phyloP scores from a whole-genome alignment of 2,329 filamentous ascomycete genomes.

The Blastomyces emzantsi region DNA sequence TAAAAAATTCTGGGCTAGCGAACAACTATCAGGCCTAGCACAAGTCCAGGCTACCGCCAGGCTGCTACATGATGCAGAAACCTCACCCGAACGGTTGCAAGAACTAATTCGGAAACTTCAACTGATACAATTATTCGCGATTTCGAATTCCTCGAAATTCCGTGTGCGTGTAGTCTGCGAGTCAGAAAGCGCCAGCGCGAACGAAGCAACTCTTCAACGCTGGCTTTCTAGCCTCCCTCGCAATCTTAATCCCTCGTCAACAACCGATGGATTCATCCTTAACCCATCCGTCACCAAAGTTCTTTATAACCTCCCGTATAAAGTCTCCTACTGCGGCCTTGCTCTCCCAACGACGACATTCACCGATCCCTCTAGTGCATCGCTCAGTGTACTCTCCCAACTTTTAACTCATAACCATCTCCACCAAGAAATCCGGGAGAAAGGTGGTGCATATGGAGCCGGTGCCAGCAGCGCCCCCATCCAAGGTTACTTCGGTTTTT shows the following conservation, averaged over 20 bases:
- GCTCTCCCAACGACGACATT: constrained; percentile 80
- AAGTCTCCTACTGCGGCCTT: constrained; percentile 88
- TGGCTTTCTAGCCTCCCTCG: constrained; percentile 59
- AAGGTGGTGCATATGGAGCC: constrained; percentile 91
- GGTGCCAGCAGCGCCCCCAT: constrained; percentile 74
- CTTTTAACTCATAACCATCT: constrained; percentile 93
- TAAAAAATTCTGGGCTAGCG: constrained; percentile 59
- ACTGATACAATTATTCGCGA: constrained; percentile 68
- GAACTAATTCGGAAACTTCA: constrained; percentile 78
- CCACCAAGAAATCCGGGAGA: constrained; percentile 95
- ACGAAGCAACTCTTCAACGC: constrained; percentile 58
- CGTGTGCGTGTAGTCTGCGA: constrained; percentile 84
- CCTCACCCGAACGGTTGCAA: constrained; percentile 57
- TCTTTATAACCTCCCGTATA: constrained; percentile 91
- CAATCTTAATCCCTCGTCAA: constrained; percentile 28
- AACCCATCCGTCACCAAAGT: constrained; percentile 51
- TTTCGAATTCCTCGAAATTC: constrained; percentile 58
- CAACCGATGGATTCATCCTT: constrained; percentile 16
- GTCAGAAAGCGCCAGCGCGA: constrained; percentile 57
- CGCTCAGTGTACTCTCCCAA: constrained; percentile 80
- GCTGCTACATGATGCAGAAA: constrained; percentile 59
- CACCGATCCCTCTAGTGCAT: constrained; percentile 61
- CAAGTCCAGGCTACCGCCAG: constrained; percentile 78
- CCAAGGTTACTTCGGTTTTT: constrained; percentile 84
- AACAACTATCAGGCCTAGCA: constrained; percentile 82